A percentile compares a stretch with the other conserved stretches of the same genome.
phyloP scores from a whole-genome alignment of 2,329 filamentous ascomycete species.

The Venturia pyrina region DNA sequence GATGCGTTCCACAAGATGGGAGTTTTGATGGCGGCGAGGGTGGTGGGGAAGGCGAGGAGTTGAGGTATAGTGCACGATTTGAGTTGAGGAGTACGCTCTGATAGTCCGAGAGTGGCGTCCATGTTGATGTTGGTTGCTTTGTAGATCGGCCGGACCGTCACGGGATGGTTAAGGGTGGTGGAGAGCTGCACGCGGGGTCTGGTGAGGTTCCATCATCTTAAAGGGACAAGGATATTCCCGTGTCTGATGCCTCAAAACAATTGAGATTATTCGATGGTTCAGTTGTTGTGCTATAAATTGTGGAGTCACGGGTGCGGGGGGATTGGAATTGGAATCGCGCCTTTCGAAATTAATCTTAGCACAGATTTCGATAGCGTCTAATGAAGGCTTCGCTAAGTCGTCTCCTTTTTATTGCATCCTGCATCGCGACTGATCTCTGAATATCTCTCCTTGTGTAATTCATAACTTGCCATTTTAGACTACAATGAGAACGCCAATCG shows the following conservation, averaged over 20 bases:
- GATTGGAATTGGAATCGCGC: background rate
- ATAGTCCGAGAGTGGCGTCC: background rate
- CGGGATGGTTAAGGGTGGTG: background rate
- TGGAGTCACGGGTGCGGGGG: background rate
- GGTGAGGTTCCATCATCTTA: background rate
- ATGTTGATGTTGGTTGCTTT: background rate
- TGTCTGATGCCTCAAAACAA: background rate
- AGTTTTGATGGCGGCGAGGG: slow-evolving; percentile 2
- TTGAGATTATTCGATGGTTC: background rate
- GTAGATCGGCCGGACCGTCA: background rate
- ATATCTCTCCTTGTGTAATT: background rate
- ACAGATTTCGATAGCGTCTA: background rate
- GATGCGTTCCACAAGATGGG: slow-evolving; percentile 6
- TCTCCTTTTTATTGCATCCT: background rate
- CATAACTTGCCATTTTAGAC: background rate
- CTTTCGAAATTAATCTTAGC: background rate
- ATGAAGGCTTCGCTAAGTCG: background rate
- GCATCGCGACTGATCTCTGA: background rate
- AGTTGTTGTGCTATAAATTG: background rate
- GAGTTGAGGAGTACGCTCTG: background rate
- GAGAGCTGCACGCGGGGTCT: background rate
- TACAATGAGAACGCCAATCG: background rate
- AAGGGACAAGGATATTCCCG: background rate
- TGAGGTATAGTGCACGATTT: slow-evolving; percentile 4
- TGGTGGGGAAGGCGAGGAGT: slow-evolving; percentile 9